Evolutionary conservation across 2,329 filamentous ascomycete genomes (phyloP), one percentile per base, ranked within the genome.

Genomic region (Paecilomyces niveus): DNA sequence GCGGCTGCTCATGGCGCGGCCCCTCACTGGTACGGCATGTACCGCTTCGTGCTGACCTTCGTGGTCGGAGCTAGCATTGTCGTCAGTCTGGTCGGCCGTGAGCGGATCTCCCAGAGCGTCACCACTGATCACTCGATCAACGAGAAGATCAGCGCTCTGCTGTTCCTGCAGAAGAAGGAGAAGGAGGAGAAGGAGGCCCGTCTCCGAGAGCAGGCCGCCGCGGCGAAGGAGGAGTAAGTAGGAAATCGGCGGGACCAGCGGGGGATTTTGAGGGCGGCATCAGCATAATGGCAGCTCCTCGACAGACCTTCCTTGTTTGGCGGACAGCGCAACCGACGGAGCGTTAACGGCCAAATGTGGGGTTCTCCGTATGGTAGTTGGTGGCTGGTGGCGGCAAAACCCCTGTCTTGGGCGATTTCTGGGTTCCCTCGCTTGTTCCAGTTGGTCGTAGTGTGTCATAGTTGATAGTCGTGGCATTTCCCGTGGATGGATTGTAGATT

Each of bases 41-140:
- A 97, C 79, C 90, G 93, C 33, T 97, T 96, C 74, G 87, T 96
- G 8, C 81, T 97, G 66, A 97, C 93, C 1, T 93, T 92, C 72
- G 83, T 97, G 61, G 92, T 96, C 29, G 92, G 93, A 45, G 80
- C 85, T 51, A 87, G 89, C 62, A 93, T 97, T 65, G 85, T 94
- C 50, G 78, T 90, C 65, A 93, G 85, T 62, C 78, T 97, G 64
- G 83, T 97, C 62, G 91, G 90, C 49, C 86, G 92, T 61, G 89
- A 92, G 68, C 88, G 92, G 77, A 86, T 95, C 64, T 81, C 79
- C 57, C 68, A 69, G 61, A 70, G 63, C 60, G 57, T 70, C 53
- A 58, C 59, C 59, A 59, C 70, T 18, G 69, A 72, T 66, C 73
- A 76, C 71, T 74, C 65, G 58, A 68, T 76, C 63, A 66, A 65